Base-by-base conservation (phyloP, 257 asterid species). In the Cordia subcordata region DNA sequence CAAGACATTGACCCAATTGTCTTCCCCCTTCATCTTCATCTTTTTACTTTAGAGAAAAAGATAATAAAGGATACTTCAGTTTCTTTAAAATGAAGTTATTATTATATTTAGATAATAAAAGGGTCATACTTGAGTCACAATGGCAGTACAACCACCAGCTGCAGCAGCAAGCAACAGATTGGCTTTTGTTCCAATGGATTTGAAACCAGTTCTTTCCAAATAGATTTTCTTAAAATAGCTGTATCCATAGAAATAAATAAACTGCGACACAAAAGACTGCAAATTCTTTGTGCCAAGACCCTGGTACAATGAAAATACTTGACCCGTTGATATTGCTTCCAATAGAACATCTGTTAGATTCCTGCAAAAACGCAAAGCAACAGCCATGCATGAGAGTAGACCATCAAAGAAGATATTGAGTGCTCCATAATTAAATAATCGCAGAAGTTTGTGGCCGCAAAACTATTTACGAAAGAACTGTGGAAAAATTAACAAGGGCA, bases 221-320 rank as follows among this genome's bases (percentile, higher is more conserved):
- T 73, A 77, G 46, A 77, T 68, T 49, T 74, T 73, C 68, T 77
- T 77, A 63, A 77, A 69, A 72, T 69, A 63, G 67, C 79, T 77
- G 70, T 77, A 77, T 46, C 82, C 82, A 55, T 77, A 77, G 66
- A 77, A 77, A 56, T 77, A 77, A 23, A 77, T 60, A 63, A 77
- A 77, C 62, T 77, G 82, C 0, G 77, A 64, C 63, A 77, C 61
- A 69, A 77, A 77, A 56, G 82, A 63, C 45, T 77, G 79, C 69
- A 73, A 33, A 49, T 70, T 77, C 67, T 77, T 77, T 42, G 82
- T 77, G 52, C 82, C 82, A 59, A 77, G 79, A 20, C 82, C 82
- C 53, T 77, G 82, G 67, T 73, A 77, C 70, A 77, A 52, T 37
- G 79, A 77, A 33, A 66, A 55, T 16, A 70, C 23, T 49, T 46